A percentile compares a stretch with the other conserved stretches of the same genome.
Conservation (phyloP, 2,329 filamentous ascomycete genomes). For the Chalaropsis ovoidea region DNA sequence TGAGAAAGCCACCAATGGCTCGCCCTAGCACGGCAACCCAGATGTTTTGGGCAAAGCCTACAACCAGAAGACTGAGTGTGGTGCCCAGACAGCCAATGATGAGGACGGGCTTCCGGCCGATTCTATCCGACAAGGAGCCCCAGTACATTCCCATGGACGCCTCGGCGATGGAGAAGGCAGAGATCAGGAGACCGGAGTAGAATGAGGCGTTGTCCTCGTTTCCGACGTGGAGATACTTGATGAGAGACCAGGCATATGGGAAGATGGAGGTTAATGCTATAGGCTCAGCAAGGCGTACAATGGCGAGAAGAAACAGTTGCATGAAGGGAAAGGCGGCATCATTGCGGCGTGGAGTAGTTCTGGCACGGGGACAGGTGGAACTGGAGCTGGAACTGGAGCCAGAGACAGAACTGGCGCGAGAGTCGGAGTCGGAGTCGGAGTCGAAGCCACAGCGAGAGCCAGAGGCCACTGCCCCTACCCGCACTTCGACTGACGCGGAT, state of each 20-base stretch:
- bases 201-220: constrained; percentile 67
- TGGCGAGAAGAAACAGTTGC: constrained; percentile 77
- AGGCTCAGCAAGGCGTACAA: constrained; percentile 85
- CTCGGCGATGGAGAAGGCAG: constrained; percentile 74
- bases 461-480: neutral
- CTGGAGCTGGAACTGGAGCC: neutral
- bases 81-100: constrained; percentile 73
- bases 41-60: constrained; percentile 73
- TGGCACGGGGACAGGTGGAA: constrained; percentile 31
- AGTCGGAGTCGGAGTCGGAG: constrained; percentile 31
- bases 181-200: constrained; percentile 80
- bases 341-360: neutral
- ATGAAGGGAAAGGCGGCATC: constrained; percentile 64
- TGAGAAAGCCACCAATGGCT: constrained; percentile 68
- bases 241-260: constrained; percentile 78
- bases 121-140: constrained; percentile 70
- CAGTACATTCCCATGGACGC: constrained; percentile 78
- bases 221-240: constrained; percentile 65
- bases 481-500: neutral
- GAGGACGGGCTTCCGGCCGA: constrained; percentile 78
- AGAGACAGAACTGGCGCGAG: neutral
- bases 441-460: neutral
- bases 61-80: constrained; percentile 69
- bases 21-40: constrained; percentile 72
- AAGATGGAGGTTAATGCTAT: constrained; percentile 90